Percentiles rank a stretch among this genome's conserved stretches.
Conservation (phyloP, 2,329 filamentous ascomycete species). For the Sporothrix schenckii region DNA sequence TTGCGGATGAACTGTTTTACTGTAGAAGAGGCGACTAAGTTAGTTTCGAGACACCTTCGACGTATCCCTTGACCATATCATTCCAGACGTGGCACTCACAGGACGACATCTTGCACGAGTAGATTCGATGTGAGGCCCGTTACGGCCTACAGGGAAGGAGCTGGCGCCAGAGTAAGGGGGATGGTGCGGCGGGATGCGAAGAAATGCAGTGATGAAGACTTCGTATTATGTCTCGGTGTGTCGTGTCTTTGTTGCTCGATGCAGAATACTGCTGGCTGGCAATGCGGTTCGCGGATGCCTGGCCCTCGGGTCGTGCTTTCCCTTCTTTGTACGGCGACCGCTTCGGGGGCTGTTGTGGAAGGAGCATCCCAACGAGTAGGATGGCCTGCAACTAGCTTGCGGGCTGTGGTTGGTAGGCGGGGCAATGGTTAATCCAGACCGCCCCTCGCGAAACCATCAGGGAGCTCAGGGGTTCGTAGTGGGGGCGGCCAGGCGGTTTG, state of each 20-base stretch:
- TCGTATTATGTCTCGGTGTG: background rate
- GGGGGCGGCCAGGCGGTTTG: constrained; percentile 17
- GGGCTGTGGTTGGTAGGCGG: constrained; percentile 32
- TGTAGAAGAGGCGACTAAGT: constrained; percentile 45
- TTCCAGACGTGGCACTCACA: constrained; percentile 31
- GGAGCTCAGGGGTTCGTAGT: constrained; percentile 29
- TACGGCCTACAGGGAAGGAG: constrained; percentile 22
- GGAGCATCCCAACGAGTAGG: background rate
- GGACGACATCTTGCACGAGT: constrained; percentile 33
- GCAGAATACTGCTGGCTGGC: background rate
- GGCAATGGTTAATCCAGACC: constrained; percentile 37
- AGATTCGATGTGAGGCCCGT: constrained; percentile 30
- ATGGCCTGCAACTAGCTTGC: constrained; percentile 21
- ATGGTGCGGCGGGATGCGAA: background rate
- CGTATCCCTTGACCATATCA: too few relatives aligned
- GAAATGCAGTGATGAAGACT: background rate
- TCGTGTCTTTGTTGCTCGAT: background rate
- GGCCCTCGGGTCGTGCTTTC: background rate
- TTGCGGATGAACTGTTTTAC: constrained; percentile 99
- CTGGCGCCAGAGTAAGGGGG: constrained; percentile 7
- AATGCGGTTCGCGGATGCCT: constrained; percentile 25
- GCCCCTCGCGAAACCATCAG: constrained; percentile 22
- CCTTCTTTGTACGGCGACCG: constrained; percentile 1
- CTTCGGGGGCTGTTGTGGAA: constrained; percentile 9
- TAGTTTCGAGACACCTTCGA: background rate